Evolutionary conservation across 306 rosid species (phyloP).

Genomic region (Acacia acuminata): DNA sequence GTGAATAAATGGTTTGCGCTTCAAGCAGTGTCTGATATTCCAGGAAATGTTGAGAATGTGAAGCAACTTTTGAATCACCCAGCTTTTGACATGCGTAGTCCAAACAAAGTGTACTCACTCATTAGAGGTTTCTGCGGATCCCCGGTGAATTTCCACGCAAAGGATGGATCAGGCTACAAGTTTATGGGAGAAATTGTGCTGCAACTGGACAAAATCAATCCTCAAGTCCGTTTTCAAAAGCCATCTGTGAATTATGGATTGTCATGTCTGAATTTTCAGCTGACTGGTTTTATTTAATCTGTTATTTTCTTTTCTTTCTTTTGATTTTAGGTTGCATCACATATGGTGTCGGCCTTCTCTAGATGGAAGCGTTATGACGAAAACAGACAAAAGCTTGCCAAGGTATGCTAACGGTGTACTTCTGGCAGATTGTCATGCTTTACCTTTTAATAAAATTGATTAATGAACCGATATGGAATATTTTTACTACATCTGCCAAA

Average conservation of each 20-base stretch:
- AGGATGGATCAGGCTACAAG: constrained; percentile 91
- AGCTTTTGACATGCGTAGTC: constrained; percentile 87
- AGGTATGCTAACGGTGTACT: constrained; percentile 44
- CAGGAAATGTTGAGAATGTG: constrained; percentile 87
- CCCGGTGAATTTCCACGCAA: constrained; percentile 85
- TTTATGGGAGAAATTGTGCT: constrained; percentile 86
- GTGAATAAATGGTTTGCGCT: constrained; percentile 97
- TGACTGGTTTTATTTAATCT: not conserved
- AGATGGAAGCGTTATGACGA: constrained; percentile 93
- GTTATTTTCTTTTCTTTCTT: not conserved
- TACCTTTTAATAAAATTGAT: not conserved
- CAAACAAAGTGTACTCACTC: constrained; percentile 97
- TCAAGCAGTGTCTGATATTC: constrained; percentile 86
- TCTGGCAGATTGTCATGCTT: not conserved
- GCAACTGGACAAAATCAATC: constrained; percentile 84
- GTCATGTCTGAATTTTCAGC: constrained; percentile 4
- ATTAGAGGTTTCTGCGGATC: constrained; percentile 93
- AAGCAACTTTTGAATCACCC: constrained; percentile 75
- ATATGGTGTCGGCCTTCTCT: constrained; percentile 97
- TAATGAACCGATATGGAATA: not conserved
- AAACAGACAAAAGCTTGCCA: constrained; percentile 78
- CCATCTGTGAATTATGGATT: constrained; percentile 16
- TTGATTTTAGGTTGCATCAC: constrained; percentile 76
- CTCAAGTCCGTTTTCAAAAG: constrained; percentile 62
- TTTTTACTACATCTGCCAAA: not conserved